Evolutionary conservation across 768 basidiomycete genomes (phyloP), one percentile per base, ranked within the genome.

Genomic region (Podaxis sp.): DNA sequence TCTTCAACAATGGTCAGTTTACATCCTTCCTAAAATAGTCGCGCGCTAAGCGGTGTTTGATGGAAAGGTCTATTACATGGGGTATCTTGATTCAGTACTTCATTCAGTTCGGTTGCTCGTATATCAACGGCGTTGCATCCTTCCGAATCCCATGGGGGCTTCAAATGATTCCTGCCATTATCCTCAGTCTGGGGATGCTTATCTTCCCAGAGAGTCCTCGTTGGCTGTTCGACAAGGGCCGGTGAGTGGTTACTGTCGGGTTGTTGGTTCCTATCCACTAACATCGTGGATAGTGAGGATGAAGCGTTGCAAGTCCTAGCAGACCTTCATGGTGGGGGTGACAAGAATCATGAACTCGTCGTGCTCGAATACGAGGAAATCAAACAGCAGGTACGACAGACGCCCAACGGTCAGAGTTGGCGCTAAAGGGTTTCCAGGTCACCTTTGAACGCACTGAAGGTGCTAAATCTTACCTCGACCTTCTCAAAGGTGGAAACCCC

Each of bases 81-180:
- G 88, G 88, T 74, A 90, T 90, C 69, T 76, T 89, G 66, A 73
- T 91, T 49, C 89, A 90, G 65, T 86, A 91, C 75, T 90, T 90
- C 71, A 80, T 90, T 65, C 84, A 89, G 66, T 89, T 90, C 63
- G 89, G 88, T 8, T 88, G 86, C 70, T 90, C 88, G 7, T 87
- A 87, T 71, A 88, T 91, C 70, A 73, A 86, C 19, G 87, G 89
- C 36, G 78, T 71, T 12, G 88, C 88, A 0, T 89, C 89, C 0
- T 92, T 91, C 82, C 86, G 90, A 25, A 87, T 92, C 66, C 90
- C 90, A 9, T 90, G 89, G 89, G 87, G 87, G 60, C 74, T 92
- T 27, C 91, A 92, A 70, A 82, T 89, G 78, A 90, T 93, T 57
- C 90, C 90, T 24, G 91, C 88, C 6, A 80, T 90, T 62, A 59